phyloP scores from a whole-genome alignment of 768 basidiomycete species.

The Tulasnella calospora region DNA sequence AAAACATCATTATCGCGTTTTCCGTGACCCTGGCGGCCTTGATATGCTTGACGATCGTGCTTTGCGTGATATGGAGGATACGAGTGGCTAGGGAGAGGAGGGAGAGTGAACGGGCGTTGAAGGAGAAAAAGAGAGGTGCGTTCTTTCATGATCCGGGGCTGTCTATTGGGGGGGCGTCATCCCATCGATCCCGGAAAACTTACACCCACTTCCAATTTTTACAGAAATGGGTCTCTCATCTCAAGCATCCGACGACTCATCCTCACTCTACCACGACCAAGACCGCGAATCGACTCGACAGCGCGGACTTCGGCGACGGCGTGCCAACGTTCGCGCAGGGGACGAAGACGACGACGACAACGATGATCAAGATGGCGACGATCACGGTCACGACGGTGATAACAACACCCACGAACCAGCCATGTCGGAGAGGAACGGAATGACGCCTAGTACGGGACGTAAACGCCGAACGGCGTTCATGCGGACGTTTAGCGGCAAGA shows the following conservation, averaged over 20 bases:
- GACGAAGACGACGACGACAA: not conserved
- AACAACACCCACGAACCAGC: not conserved
- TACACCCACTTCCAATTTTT: not conserved
- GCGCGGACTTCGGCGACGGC: not conserved
- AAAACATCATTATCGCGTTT: slow-evolving; percentile 23
- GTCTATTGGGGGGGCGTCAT: not conserved
- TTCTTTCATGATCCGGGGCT: not conserved
- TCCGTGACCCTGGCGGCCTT: slow-evolving; percentile 5
- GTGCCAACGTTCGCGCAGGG: not conserved
- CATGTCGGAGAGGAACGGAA: not conserved
- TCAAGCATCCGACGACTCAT: slow-evolving; percentile 1
- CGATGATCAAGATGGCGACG: not conserved
- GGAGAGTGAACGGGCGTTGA: slow-evolving; percentile 8
- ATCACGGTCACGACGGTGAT: not conserved
- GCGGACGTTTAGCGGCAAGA: not conserved
- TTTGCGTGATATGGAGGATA: slow-evolving; percentile 22
- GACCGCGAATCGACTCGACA: slow-evolving; percentile 1
- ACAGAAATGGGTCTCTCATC: not conserved
- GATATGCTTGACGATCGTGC: slow-evolving; percentile 20
- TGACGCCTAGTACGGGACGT: not conserved
- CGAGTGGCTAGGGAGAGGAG: not conserved
- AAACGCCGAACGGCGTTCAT: slow-evolving; percentile 3
- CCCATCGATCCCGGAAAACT: not conserved
- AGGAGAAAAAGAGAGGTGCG: not conserved
- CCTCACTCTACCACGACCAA: not conserved